These are phyloP conservation scores for Aspergillus ibericus DNA, from an alignment of 2,329 filamentous ascomycete genomes.

Conservation along the genomic window DNA sequence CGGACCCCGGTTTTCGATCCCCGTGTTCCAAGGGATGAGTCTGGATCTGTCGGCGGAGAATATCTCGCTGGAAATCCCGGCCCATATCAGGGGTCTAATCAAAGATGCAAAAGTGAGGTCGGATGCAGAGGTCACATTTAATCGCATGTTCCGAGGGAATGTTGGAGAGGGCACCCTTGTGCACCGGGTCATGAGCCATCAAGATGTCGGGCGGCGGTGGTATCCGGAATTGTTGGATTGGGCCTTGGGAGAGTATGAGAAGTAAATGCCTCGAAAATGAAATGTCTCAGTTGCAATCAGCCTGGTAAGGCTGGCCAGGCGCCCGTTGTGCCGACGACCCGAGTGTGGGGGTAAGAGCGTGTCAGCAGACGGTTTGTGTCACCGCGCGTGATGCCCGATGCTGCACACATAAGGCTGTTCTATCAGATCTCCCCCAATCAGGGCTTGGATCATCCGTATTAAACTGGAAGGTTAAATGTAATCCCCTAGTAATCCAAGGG, in stretches of 20 bases:
- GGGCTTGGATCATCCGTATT: no score
- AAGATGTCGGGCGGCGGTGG: constrained; percentile 38
- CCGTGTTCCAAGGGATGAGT: constrained; percentile 39
- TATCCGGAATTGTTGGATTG: constrained; percentile 35
- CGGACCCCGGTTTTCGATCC: constrained; percentile 38
- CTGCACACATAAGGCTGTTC: no score
- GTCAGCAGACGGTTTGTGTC: no score
- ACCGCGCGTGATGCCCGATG: no score
- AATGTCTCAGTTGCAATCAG: no score
- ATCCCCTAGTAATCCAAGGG: no score
- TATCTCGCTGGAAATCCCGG: constrained; percentile 30
- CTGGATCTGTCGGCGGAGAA: constrained; percentile 33
- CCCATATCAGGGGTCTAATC: constrained; percentile 31
- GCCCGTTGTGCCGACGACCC: no score
- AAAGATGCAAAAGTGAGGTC: constrained; percentile 35
- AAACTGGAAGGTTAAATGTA: no score
- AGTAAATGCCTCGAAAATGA: constrained; percentile 1
- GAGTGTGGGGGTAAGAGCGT: no score
- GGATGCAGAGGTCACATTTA: constrained; percentile 40
- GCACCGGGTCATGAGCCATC: constrained; percentile 39
- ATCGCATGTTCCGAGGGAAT: constrained; percentile 31
- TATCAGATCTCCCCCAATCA: no score
- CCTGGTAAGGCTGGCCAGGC: no score
- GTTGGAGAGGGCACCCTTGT: constrained; percentile 37
- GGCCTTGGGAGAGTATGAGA: constrained; percentile 28